These are phyloP conservation scores for Geotrichum reessii DNA, from an alignment of 1,139 yeast species.

Conservation along the genomic window DNA sequence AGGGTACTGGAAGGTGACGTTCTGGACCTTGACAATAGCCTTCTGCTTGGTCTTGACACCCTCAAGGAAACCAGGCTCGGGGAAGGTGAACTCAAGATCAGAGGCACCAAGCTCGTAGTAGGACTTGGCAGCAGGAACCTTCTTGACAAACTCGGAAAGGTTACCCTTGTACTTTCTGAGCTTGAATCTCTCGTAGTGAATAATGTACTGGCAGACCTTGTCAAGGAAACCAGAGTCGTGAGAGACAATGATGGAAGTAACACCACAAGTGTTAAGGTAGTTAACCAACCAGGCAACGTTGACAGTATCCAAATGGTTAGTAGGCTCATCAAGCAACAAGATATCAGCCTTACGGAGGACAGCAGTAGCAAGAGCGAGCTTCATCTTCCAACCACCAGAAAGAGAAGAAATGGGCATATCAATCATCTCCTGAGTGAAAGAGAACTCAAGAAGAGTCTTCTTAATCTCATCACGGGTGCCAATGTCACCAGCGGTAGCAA, in stretches of 20 bases:
- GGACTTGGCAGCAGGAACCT: conserved; percentile 97
- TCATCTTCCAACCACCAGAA: conserved; percentile 99
- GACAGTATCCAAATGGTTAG: conserved; percentile 98
- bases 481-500: conserved; percentile 53
- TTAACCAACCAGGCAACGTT: conserved; percentile 99
- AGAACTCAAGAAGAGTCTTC: conserved; percentile 74
- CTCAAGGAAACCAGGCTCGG: conserved; percentile 99
- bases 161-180: conserved; percentile 99
- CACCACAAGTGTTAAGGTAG: conserved; percentile 97
- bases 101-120: conserved; percentile 99
- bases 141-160: conserved; percentile 95
- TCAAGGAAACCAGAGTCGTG: conserved; percentile 99
- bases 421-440: conserved; percentile 88
- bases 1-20: conserved; percentile 98
- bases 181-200: conserved; percentile 99
- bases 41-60: conserved; percentile 99
- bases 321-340: conserved; percentile 97
- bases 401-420: conserved; percentile 89
- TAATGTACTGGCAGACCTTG: conserved; percentile 94
- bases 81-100: conserved; percentile 92
- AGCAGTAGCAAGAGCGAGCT: conserved; percentile 98
- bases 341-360: conserved; percentile 98
- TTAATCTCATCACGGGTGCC: conserved; percentile 69
- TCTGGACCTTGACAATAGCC: conserved; percentile 95
- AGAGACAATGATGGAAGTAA: conserved; percentile 95